Evolutionary conservation across 805 yeast genomes (phyloP), one percentile per base, ranked within the genome.

Genomic region (Pichia paraexigua): DNA sequence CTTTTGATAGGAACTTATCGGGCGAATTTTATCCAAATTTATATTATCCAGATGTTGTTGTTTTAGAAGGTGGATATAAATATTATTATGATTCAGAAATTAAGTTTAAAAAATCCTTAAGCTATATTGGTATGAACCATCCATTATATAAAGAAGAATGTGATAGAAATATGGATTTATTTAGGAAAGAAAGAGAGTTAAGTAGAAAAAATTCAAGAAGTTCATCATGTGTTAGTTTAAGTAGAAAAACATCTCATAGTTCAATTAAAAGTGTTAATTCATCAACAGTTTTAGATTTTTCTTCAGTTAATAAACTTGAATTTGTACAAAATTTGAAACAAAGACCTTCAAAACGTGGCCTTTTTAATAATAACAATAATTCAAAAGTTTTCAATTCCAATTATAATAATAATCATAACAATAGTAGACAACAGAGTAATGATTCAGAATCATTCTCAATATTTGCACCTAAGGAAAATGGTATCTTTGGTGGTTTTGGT

Each of bases 11-110:
- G 56, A 90, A 91, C 65, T 74, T 80, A 55, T 41, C 48, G 13
- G 56, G 56, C 12, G 81, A 83, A 51, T 73, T 77, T 54, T 94
- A 94, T 67, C 99, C 99, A 0, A 71, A 77, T 54, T 72, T 94
- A 51, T 79, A 78, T 56, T 94, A 85, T 63, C 99, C 99, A 2
- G 96, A 94, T 68, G 81, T 94, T 43, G 82, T 88, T 39, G 81
- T 94, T 35, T 73, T 94, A 44, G 87, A 89, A 56, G 98, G 98
- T 28, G 99, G 99, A 13, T 94, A 94, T 72, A 83, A 84, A 63
- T 73, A 74, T 40, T 94, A 91, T 62, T 91, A 74, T 66, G 82
- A 82, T 45, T 66, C 65, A 22, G 71, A 82, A 22, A 53, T 37
- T 18, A 42, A 18, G 5, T 48, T 52, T 35, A 46, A 45, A 32